These are phyloP conservation scores for Aspergillus affinis DNA, from an alignment of 495 filamentous ascomycete genomes.

Conservation along the genomic window DNA sequence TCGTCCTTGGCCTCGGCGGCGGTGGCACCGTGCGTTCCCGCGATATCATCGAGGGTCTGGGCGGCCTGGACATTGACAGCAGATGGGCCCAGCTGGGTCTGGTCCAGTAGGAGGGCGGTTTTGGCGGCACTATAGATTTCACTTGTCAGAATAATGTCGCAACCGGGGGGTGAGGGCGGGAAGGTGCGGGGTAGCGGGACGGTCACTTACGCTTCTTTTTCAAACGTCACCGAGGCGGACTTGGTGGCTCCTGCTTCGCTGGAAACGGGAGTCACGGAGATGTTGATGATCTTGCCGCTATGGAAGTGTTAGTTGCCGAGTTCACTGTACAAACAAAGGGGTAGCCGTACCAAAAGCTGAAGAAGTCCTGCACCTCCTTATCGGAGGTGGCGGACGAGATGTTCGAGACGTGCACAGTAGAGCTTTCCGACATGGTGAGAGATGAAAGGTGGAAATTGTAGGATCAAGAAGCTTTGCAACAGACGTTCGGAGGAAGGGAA, in stretches of 20 bases:
- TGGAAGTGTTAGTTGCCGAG: slow-evolving; percentile 20
- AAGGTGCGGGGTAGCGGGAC: slow-evolving; percentile 30
- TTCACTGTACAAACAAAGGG: slow-evolving; percentile 2
- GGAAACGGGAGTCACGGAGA: slow-evolving; percentile 70
- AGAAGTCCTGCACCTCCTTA: slow-evolving; percentile 93
- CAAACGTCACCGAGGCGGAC: slow-evolving; percentile 88
- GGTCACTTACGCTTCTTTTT: slow-evolving; percentile 74
- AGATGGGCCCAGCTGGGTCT: slow-evolving; percentile 82
- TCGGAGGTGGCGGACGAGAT: slow-evolving; percentile 78
- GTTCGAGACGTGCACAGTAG: slow-evolving; percentile 66
- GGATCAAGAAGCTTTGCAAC: not conserved
- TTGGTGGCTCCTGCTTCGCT: slow-evolving; percentile 60
- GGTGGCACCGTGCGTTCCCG: slow-evolving; percentile 47
- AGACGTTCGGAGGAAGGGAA: not conserved
- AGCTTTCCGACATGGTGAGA: slow-evolving; percentile 44
- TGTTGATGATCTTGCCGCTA: slow-evolving; percentile 85
- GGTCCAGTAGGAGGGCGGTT: slow-evolving; percentile 93
- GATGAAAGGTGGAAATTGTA: not conserved
- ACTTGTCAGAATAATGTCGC: slow-evolving; percentile 7
- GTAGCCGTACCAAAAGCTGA: slow-evolving; percentile 86
- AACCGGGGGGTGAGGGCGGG: not conserved
- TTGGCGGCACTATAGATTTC: slow-evolving; percentile 65
- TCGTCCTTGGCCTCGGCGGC: slow-evolving; percentile 53
- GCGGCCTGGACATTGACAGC: slow-evolving; percentile 75
- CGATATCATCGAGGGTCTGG: slow-evolving; percentile 63